These are phyloP conservation scores for Macadamia tetraphylla DNA, from an alignment of 164 flowering plant genomes.

Conservation along the genomic window DNA sequence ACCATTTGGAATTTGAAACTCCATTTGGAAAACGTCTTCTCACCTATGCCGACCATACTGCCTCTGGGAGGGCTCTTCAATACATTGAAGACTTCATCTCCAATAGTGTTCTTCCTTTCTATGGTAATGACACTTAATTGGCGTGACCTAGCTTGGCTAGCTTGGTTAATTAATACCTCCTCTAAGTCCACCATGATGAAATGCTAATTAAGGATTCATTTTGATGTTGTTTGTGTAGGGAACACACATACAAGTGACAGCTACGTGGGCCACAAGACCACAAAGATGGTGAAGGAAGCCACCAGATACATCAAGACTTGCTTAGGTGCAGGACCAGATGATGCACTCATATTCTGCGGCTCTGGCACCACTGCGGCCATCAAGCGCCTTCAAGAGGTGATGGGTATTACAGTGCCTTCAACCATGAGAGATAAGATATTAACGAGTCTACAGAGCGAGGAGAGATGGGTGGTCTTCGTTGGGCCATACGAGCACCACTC, in stretches of 20 bases:
- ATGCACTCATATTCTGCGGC: too few relatives aligned
- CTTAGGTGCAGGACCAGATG: too few relatives aligned
- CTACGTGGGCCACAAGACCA: too few relatives aligned
- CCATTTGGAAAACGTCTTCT: conserved; percentile 10
- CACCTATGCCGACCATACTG: conserved; percentile 14
- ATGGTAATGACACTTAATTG: background rate
- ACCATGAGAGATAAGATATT: conserved; percentile 25
- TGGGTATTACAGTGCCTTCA: conserved; percentile 12
- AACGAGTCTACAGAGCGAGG: background rate
- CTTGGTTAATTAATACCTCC: too few relatives aligned
- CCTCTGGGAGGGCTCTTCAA: conserved; percentile 13
- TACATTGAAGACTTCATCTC: conserved; percentile 1
- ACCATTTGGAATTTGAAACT: conserved; percentile 3
- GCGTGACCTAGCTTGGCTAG: too few relatives aligned
- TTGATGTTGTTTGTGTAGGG: too few relatives aligned
- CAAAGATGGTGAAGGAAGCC: too few relatives aligned
- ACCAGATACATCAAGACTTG: too few relatives aligned
- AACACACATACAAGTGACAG: too few relatives aligned
- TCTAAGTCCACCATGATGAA: too few relatives aligned
- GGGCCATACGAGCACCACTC: conserved; percentile 43
- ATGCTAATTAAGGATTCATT: too few relatives aligned
- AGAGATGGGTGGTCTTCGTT: conserved; percentile 4
- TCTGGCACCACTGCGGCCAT: conserved; percentile 26
- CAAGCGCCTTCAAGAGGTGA: conserved; percentile 16
- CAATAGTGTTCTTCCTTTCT: background rate